phyloP scores from a whole-genome alignment of 805 yeast genomes.

The Yarrowia osloensis region DNA sequence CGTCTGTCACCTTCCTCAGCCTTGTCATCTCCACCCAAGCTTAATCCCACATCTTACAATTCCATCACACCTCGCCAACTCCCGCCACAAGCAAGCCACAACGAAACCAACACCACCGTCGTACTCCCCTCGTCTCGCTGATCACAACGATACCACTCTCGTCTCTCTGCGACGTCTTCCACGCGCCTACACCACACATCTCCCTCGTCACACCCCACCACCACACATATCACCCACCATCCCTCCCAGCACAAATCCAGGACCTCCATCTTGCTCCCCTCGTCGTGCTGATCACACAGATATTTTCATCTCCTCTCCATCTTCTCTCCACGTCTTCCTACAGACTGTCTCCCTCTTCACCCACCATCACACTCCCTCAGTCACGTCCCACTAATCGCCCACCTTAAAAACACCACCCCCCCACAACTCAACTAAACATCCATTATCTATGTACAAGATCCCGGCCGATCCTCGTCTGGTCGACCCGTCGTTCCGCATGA shows the following conservation, averaged over 20 bases:
- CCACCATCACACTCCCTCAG: background rate
- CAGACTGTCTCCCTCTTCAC: too few species aligned
- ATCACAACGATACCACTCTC: background rate
- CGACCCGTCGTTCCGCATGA: too few species aligned
- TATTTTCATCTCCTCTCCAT: background rate
- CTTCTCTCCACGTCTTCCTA: background rate
- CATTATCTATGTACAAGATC: conserved; percentile 21
- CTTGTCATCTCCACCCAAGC: too few species aligned
- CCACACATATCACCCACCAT: background rate
- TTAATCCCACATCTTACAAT: background rate
- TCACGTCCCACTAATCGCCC: too few species aligned
- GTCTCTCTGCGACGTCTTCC: too few species aligned
- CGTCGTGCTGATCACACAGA: background rate
- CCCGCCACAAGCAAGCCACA: background rate
- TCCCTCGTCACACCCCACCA: background rate
- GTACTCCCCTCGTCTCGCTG: background rate
- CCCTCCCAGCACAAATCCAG: background rate
- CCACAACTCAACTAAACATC: background rate
- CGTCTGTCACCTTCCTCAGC: too few species aligned
- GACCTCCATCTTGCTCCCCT: background rate
- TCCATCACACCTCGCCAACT: background rate
- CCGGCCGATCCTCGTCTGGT: too few species aligned
- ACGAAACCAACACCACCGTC: background rate
- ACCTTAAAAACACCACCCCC: background rate
- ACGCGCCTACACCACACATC: too few species aligned